Base-by-base conservation (phyloP, 2,329 filamentous ascomycete genomes). In the Orbilia quercus region DNA sequence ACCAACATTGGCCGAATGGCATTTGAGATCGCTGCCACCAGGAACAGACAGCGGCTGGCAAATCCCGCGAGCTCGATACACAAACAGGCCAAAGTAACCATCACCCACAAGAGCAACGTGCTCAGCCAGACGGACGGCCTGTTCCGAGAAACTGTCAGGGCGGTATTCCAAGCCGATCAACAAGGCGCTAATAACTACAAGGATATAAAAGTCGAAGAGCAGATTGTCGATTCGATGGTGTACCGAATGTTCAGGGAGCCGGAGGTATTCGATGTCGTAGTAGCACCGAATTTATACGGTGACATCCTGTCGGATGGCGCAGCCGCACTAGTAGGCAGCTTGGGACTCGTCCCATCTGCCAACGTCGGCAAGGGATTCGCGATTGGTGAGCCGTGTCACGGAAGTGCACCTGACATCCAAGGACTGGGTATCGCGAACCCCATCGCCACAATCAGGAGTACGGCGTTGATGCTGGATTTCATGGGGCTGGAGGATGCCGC, bases 171-270 rank as follows among this genome's bases (percentile, higher is more conserved):
- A 28, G 91, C 91, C 2, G 85, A 88, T 25, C 84, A 85, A 57
- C 77, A 85, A 48, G 60, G 60, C 6, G 45, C 45, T 1, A 59
- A 58, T 11, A 85, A 84, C 76, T 97, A 91, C 83, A 82, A 82
- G 73, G 82, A 81, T 55, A 84, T 96, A 60, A 82, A 83, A 44
- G 85, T 97, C 62, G 95, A 98, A 82, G 95, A 98, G 85, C 95
- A 99, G 84, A 99, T 99, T 78, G 94, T 99, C 75, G 95, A 99
- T 83, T 94, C 90, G 75, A 99, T 99, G 95, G 92, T 98, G 69
- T 98, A 98, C 88, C 98, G 98, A 85, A 90, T 99, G 66, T 98
- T 98, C 88, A 91, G 94, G 75, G 92, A 98, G 82, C 95, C 95
- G 45, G 86, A 90, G 79, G 90, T 90, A 79, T 99, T 98, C 87